phyloP scores from a whole-genome alignment of 2,329 filamentous ascomycete species.

The Metarhizium anisopliae region DNA sequence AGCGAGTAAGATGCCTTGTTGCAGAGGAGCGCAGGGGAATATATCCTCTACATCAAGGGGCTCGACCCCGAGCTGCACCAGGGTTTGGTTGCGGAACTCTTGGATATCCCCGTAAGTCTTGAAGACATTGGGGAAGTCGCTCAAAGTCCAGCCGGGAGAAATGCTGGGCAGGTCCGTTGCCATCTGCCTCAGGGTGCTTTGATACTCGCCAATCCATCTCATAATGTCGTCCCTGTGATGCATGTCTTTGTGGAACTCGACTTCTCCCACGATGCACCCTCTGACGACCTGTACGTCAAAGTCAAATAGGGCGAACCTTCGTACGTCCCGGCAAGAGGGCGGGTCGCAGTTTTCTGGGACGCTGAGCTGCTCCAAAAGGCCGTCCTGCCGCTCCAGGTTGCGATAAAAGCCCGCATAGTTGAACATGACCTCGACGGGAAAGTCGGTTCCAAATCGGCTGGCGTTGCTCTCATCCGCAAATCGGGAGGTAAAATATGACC shows the following conservation, averaged over 20 bases:
- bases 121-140: neutral
- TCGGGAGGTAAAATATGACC: conserved; percentile 27
- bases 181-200: neutral
- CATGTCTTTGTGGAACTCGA: neutral
- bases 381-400: conserved; percentile 29
- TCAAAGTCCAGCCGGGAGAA: neutral
- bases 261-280: conserved; percentile 3
- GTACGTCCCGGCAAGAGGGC: neutral
- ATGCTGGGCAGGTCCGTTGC: neutral
- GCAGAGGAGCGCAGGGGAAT: neutral
- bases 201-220: neutral
- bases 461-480: conserved; percentile 26
- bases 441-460: neutral
- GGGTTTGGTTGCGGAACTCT: neutral
- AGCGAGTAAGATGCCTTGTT: neutral
- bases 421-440: conserved; percentile 31
- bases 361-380: neutral
- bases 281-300: conserved; percentile 4
- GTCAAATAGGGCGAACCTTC: conserved; percentile 4
- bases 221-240: conserved; percentile 1
- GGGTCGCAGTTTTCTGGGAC: neutral
- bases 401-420: conserved; percentile 36
- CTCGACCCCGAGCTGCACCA: neutral
- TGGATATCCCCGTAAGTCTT: neutral
- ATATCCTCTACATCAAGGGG: neutral